Evolutionary conservation across 306 rosid genomes (phyloP).

Genomic region (Quercus suber): DNA sequence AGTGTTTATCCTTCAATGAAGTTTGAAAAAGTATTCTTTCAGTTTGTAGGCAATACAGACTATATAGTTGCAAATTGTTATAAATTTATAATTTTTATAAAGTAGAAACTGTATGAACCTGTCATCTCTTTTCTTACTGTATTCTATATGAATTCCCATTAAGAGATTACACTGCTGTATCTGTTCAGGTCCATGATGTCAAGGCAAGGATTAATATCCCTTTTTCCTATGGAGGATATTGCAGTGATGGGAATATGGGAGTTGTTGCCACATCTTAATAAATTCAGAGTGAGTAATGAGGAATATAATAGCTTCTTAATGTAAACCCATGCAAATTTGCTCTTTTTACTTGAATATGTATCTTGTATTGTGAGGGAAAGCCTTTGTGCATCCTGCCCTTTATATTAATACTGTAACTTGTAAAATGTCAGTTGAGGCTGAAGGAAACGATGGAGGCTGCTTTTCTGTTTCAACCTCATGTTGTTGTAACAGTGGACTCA

Average conservation of each 20-base stretch:
- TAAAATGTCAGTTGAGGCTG: constrained; percentile 54
- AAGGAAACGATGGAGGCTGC: constrained; percentile 77
- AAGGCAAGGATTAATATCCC: constrained; percentile 62
- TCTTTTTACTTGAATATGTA: not conserved
- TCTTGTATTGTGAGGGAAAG: not conserved
- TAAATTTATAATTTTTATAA: not conserved
- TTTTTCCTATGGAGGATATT: constrained; percentile 80
- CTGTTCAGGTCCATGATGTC: constrained; percentile 69
- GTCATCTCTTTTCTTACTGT: not conserved
- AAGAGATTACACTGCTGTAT: not conserved
- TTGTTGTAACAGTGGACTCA: constrained; percentile 71
- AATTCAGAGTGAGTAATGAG: constrained; percentile 61
- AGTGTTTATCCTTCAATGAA: not conserved
- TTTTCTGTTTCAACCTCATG: constrained; percentile 73
- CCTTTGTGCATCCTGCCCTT: not conserved
- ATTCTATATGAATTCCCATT: not conserved
- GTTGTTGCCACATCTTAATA: constrained; percentile 68
- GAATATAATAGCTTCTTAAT: not conserved
- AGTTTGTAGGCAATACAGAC: not conserved
- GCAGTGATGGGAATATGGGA: constrained; percentile 96
- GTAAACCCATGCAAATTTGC: not conserved
- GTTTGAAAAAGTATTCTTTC: not conserved
- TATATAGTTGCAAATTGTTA: not conserved
- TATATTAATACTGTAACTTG: constrained; percentile 9
- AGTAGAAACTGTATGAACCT: not conserved